Evolutionary conservation across 495 filamentous ascomycete genomes (phyloP).

Genomic region (Podospora appendiculata): DNA sequence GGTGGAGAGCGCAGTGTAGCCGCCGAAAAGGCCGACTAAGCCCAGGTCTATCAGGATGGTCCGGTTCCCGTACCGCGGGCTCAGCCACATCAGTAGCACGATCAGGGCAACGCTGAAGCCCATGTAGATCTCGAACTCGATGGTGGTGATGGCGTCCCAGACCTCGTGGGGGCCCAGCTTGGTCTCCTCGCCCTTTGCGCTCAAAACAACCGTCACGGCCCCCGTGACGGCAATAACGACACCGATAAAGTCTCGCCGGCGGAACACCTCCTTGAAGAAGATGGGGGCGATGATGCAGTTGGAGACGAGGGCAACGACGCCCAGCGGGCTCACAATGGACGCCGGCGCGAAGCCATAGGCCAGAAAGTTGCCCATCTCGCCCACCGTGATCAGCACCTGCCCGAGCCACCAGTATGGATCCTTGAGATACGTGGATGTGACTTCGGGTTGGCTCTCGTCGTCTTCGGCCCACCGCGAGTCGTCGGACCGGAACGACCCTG

Average conservation of each 20-base stretch:
- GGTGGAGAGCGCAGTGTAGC: constrained; percentile 90
- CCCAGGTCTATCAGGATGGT: constrained; percentile 92
- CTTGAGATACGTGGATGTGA: constrained; percentile 55
- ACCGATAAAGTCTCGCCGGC: constrained; percentile 78
- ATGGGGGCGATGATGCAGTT: constrained; percentile 95
- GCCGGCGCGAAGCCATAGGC: constrained; percentile 98
- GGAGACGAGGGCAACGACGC: constrained; percentile 88
- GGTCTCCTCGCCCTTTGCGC: constrained; percentile 80
- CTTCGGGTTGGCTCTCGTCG: constrained; percentile 23
- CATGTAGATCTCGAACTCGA: constrained; percentile 88
- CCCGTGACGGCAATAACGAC: constrained; percentile 78
- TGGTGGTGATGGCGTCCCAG: constrained; percentile 77
- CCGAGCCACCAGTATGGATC: constrained; percentile 96
- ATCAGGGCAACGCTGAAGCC: constrained; percentile 69
- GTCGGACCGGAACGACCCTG: constrained; percentile 36
- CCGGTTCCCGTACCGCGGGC: constrained; percentile 67
- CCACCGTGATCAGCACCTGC: constrained; percentile 83
- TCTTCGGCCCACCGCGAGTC: constrained; percentile 29
- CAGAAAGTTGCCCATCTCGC: constrained; percentile 92
- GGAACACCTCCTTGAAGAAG: constrained; percentile 83
- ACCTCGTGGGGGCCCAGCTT: constrained; percentile 89
- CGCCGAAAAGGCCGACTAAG: constrained; percentile 85
- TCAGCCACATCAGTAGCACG: constrained; percentile 67
- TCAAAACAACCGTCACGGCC: constrained; percentile 88
- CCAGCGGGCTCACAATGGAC: constrained; percentile 93